phyloP scores from a whole-genome alignment of 306 rosid genomes.

The Cyclanthera cordifolia region DNA sequence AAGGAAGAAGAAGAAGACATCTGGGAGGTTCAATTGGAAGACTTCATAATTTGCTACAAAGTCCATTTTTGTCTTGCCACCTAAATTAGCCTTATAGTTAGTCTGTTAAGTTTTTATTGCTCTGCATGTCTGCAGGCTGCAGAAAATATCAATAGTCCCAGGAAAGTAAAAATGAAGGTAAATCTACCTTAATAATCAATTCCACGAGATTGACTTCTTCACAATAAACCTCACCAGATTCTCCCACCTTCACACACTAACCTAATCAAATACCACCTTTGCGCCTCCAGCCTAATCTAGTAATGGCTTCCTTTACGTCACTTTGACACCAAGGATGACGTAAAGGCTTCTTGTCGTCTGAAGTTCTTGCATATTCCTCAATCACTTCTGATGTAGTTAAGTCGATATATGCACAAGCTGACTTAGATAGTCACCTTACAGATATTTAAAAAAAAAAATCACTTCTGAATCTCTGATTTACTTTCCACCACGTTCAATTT shows the following conservation, averaged over 20 bases:
- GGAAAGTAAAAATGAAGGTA: not conserved
- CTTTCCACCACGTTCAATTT: not conserved
- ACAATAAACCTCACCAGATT: not conserved
- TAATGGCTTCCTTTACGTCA: not conserved
- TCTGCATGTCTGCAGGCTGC: not conserved
- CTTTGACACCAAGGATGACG: not conserved
- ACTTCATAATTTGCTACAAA: not conserved
- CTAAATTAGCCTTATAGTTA: not conserved
- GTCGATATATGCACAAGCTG: no score
- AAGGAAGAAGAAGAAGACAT: not conserved
- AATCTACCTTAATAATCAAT: not conserved
- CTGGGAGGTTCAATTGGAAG: not conserved
- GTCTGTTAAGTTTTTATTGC: not conserved
- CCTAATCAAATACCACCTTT: not conserved
- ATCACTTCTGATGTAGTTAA: not conserved
- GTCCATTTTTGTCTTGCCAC: not conserved
- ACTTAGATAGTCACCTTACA: no score
- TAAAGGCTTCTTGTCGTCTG: not conserved
- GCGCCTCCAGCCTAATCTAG: not conserved
- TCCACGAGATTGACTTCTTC: not conserved
- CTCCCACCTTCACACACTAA: not conserved
- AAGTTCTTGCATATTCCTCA: not conserved
- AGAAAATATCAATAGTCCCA: not conserved
- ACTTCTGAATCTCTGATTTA: not conserved
- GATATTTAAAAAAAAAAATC: no score